These are phyloP conservation scores for Taiwanofungus camphoratus DNA, from an alignment of 1,284 basidiomycete species.

Conservation along the genomic window DNA sequence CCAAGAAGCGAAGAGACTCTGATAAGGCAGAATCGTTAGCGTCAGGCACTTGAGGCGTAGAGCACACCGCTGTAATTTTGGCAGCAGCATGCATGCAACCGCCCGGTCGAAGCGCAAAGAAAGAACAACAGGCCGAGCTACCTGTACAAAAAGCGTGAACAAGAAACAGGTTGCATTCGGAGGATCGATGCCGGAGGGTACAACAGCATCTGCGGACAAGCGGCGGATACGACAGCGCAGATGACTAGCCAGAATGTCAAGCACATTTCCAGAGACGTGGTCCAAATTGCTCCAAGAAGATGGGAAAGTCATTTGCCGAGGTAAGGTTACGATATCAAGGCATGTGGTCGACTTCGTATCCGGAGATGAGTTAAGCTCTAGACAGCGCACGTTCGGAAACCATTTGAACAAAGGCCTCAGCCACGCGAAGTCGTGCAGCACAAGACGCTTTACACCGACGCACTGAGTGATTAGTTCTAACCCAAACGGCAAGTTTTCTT, in stretches of 20 bases:
- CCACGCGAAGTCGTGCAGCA: not conserved
- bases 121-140: not conserved
- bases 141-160: not conserved
- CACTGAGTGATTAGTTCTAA: not conserved
- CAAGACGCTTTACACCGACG: not conserved
- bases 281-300: not conserved
- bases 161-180: not conserved
- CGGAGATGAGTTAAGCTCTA: not conserved
- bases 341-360: not conserved
- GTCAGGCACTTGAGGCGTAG: not conserved
- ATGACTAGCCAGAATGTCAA: not conserved
- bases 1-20: not conserved
- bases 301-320: not conserved
- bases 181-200: not conserved
- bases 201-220: not conserved
- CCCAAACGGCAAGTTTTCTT: not conserved
- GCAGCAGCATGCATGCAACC: not conserved
- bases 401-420: not conserved
- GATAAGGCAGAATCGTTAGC: not conserved
- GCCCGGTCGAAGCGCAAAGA: not conserved
- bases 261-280: not conserved
- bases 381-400: not conserved
- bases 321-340: not conserved
- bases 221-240: not conserved
- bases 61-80: not conserved